phyloP scores from a whole-genome alignment of 2,329 filamentous ascomycete genomes.

The Aureobasidium sp. region DNA sequence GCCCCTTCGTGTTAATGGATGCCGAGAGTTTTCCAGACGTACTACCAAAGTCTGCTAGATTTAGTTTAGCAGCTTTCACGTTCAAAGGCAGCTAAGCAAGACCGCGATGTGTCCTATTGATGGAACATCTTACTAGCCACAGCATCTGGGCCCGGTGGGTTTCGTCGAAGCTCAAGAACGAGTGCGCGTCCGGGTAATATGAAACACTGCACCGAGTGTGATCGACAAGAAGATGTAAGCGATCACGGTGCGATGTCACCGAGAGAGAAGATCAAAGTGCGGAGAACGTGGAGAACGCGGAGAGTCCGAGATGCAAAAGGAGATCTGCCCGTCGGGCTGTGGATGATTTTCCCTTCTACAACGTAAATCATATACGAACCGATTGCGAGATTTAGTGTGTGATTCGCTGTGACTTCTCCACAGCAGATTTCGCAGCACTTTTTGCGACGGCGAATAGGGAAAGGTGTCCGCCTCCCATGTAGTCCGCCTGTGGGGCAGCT shows the following conservation, averaged over 20 bases:
- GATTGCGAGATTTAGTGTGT: no score
- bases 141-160: neutral
- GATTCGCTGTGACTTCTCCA: no score
- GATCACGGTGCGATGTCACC: slow-evolving; percentile 1
- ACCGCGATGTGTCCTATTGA: neutral
- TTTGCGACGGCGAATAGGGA: no score
- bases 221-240: neutral
- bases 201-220: slow-evolving; percentile 4
- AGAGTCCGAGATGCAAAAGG: neutral
- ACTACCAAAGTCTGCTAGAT: neutral
- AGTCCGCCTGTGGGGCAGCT: no score
- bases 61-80: neutral
- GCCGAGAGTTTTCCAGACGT: neutral
- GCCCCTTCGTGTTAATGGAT: neutral
- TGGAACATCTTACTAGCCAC: neutral
- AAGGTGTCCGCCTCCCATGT: no score
- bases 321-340: neutral
- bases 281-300: neutral
- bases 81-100: neutral
- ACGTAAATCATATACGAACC: no score
- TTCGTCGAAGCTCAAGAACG: neutral
- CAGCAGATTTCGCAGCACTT: no score
- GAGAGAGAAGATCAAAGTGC: neutral
- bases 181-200: neutral
- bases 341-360: neutral